A percentile compares a stretch with the other conserved stretches of the same genome.
These are phyloP conservation scores for Blastobotrys parvus DNA, from an alignment of 805 yeast genomes.

Conservation along the genomic window DNA sequence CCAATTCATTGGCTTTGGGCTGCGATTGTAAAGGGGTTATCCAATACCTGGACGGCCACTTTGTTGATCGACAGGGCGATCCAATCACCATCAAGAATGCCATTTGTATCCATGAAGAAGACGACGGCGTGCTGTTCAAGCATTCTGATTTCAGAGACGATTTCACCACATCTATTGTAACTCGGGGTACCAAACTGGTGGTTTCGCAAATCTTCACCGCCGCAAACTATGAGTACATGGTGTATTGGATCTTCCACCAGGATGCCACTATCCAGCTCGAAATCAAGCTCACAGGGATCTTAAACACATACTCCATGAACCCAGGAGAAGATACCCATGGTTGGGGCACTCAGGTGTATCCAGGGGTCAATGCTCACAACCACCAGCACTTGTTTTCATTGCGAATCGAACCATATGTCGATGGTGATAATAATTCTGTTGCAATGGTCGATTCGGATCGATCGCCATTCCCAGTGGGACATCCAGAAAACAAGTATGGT, in stretches of 20 bases:
- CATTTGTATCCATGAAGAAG: constrained; percentile 79
- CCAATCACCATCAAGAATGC: constrained; percentile 69
- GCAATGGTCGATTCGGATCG: constrained; percentile 47
- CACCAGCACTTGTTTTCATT: constrained; percentile 78
- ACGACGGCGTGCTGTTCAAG: constrained; percentile 69
- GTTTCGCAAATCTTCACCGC: constrained; percentile 80
- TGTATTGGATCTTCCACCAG: constrained; percentile 76
- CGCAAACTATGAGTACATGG: constrained; percentile 78
- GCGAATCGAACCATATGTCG: constrained; percentile 73
- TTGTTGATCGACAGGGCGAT: constrained; percentile 58
- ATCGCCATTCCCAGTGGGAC: constrained; percentile 43
- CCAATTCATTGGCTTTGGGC: constrained; percentile 69
- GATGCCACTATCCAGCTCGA: constrained; percentile 79
- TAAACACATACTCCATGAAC: constrained; percentile 60
- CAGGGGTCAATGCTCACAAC: constrained; percentile 75
- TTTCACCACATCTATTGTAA: constrained; percentile 63
- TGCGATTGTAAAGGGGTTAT: constrained; percentile 84
- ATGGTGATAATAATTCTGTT: constrained; percentile 64
- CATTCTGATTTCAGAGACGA: constrained; percentile 80
- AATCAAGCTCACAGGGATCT: constrained; percentile 71
- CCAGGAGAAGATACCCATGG: constrained; percentile 57
- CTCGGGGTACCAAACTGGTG: constrained; percentile 66
- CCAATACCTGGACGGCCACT: constrained; percentile 75
- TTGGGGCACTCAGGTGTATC: constrained; percentile 76
- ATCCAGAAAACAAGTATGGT: constrained; percentile 66